These are phyloP conservation scores for Tuber microsphaerosporum DNA, from an alignment of 495 filamentous ascomycete species.

Conservation along the genomic window DNA sequence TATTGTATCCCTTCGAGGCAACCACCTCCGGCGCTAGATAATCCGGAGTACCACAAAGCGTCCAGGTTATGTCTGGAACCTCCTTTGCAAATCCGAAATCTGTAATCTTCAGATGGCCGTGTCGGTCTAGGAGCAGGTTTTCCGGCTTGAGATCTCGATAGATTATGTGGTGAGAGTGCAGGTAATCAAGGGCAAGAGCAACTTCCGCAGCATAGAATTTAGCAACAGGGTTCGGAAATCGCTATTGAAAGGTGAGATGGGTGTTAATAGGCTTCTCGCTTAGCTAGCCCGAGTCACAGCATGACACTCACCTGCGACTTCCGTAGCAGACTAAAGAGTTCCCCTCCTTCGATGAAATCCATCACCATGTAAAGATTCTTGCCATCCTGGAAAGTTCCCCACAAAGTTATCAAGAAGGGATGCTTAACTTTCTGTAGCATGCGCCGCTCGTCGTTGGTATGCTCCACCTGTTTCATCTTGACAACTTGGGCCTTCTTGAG, in stretches of 20 bases:
- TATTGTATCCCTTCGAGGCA: constrained; percentile 95
- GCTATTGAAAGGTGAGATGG: constrained; percentile 50
- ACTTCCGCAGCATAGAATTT: constrained; percentile 99
- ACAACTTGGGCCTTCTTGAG: constrained; percentile 97
- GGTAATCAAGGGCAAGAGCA: constrained; percentile 86
- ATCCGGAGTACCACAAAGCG: constrained; percentile 95
- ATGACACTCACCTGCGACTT: constrained; percentile 77
- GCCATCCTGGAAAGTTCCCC: constrained; percentile 95
- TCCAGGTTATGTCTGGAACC: constrained; percentile 98
- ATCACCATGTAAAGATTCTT: constrained; percentile 99
- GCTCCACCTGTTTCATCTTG: constrained; percentile 99
- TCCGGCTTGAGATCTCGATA: constrained; percentile 97
- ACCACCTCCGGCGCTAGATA: constrained; percentile 97
- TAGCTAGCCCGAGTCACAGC: constrained; percentile 4
- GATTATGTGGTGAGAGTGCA: constrained; percentile 92
- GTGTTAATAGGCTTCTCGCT: neutral
- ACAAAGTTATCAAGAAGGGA: constrained; percentile 92
- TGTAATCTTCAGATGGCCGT: constrained; percentile 96
- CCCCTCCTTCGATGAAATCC: constrained; percentile 99
- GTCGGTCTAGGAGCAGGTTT: constrained; percentile 87
- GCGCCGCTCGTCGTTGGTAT: constrained; percentile 92
- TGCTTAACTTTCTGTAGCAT: constrained; percentile 95
- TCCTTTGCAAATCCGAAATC: constrained; percentile 99
- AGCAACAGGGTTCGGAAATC: constrained; percentile 96
- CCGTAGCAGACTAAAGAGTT: constrained; percentile 87